These are phyloP conservation scores for Turritis glabra DNA, from an alignment of 345 rosid genomes.

Conservation along the genomic window DNA sequence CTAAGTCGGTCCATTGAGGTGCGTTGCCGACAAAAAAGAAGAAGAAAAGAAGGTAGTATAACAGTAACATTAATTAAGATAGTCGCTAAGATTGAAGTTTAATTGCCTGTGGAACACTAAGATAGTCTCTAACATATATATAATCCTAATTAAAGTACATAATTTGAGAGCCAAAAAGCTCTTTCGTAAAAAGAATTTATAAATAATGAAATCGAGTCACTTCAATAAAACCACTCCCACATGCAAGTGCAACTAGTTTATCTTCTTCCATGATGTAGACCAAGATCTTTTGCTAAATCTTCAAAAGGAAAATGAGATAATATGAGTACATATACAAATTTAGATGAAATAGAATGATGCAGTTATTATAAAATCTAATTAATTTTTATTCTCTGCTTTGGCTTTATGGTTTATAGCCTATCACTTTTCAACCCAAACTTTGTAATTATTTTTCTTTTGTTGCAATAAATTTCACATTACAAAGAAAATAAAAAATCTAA, in stretches of 20 bases:
- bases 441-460: no score
- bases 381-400: no score
- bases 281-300: slow-evolving; percentile 2
- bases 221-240: not conserved
- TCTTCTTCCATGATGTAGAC: not conserved
- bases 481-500: no score
- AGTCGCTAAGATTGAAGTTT: slow-evolving; percentile 12
- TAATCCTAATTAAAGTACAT: not conserved
- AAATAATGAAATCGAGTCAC: not conserved
- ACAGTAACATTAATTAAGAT: not conserved
- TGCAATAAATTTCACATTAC: no score
- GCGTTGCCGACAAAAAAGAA: slow-evolving; percentile 27
- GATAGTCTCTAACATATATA: not conserved
- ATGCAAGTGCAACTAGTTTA: slow-evolving; percentile 22
- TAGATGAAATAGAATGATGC: not conserved
- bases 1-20: slow-evolving; percentile 5
- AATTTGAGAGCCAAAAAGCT: slow-evolving; percentile 7
- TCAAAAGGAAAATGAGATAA: not conserved
- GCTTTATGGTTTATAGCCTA: no score
- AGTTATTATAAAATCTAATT: not conserved
- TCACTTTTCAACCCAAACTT: no score
- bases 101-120: slow-evolving; percentile 8
- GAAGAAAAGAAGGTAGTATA: not conserved
- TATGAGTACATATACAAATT: not conserved
- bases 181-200: not conserved